A percentile compares a stretch with the other conserved stretches of the same genome.
Evolutionary conservation across 306 rosid genomes (phyloP).

Genomic region (Prunus padus): DNA sequence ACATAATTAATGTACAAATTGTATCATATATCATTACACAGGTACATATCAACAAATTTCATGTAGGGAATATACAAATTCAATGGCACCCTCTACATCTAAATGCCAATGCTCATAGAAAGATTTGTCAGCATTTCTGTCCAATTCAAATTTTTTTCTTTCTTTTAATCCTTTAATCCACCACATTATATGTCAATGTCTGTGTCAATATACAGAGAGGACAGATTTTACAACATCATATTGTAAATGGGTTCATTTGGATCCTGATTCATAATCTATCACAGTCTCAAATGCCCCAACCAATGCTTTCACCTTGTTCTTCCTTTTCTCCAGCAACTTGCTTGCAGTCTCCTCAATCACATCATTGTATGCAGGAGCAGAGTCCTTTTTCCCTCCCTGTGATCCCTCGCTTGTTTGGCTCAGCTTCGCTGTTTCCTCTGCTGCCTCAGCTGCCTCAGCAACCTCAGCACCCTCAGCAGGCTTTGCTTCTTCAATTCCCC

Average conservation of each 20-base stretch:
- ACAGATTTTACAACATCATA: neutral
- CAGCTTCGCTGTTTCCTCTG: neutral
- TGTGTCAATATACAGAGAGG: neutral
- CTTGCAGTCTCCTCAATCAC: slow-evolving; percentile 63
- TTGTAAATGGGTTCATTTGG: slow-evolving; percentile 31
- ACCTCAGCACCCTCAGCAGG: neutral
- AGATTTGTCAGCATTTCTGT: neutral
- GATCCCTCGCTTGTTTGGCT: neutral
- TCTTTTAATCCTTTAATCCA: neutral
- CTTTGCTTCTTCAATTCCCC: slow-evolving; percentile 25
- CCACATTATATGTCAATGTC: neutral
- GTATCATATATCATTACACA: neutral
- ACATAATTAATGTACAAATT: neutral
- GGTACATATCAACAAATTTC: slow-evolving; percentile 4
- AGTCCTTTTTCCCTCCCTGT: slow-evolving; percentile 40
- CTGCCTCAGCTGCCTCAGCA: slow-evolving; percentile 10
- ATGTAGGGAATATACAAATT: neutral
- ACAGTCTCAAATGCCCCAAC: slow-evolving; percentile 95
- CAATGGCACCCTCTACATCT: neutral
- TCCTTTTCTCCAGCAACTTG: slow-evolving; percentile 61
- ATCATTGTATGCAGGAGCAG: slow-evolving; percentile 56
- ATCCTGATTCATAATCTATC: slow-evolving; percentile 68
- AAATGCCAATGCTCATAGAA: no score
- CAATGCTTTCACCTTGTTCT: slow-evolving; percentile 76
- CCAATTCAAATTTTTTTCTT: neutral